These are phyloP conservation scores for Aegilops speltoides DNA, from an alignment of 176 grass and related monocot species.

Conservation along the genomic window DNA sequence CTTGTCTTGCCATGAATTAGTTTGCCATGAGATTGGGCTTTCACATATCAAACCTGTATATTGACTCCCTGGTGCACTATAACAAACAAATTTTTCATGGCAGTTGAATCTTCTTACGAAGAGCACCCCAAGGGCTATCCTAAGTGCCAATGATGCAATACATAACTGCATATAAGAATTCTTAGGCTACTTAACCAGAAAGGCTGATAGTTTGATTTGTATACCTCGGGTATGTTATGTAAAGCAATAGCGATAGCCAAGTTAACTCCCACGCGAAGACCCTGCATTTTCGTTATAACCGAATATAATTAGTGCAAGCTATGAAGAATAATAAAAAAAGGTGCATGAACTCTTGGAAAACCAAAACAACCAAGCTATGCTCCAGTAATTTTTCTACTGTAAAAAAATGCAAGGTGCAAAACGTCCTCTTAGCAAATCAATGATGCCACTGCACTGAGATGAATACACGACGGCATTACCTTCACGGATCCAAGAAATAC, in stretches of 20 bases:
- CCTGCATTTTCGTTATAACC: constrained; percentile 46
- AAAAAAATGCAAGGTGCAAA: constrained; percentile 4
- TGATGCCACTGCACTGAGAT: constrained; percentile 7
- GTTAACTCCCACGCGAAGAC: constrained; percentile 91
- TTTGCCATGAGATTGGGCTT: constrained; percentile 6
- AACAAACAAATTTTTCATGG: neutral
- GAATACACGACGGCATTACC: constrained; percentile 46
- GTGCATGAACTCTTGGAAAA: neutral
- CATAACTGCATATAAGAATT: constrained; percentile 4
- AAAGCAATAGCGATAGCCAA: constrained; percentile 95
- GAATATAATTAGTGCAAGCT: constrained; percentile 25
- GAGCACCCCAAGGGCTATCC: neutral
- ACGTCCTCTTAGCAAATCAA: neutral
- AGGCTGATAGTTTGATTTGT: neutral
- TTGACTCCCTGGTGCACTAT: neutral
- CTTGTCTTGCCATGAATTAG: neutral
- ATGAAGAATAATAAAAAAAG: neutral
- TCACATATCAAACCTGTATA: neutral
- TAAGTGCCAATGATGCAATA: neutral
- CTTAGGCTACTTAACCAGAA: constrained; percentile 1
- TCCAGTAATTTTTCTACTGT: constrained; percentile 3
- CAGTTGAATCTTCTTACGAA: constrained; percentile 25
- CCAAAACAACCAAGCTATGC: neutral
- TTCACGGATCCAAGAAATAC: constrained; percentile 96
- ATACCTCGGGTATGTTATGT: constrained; percentile 99